Percentiles rank a stretch among this genome's conserved stretches.
These are phyloP conservation scores for Fusarium goolgardi DNA, from an alignment of 2,329 filamentous ascomycete species.

Conservation along the genomic window DNA sequence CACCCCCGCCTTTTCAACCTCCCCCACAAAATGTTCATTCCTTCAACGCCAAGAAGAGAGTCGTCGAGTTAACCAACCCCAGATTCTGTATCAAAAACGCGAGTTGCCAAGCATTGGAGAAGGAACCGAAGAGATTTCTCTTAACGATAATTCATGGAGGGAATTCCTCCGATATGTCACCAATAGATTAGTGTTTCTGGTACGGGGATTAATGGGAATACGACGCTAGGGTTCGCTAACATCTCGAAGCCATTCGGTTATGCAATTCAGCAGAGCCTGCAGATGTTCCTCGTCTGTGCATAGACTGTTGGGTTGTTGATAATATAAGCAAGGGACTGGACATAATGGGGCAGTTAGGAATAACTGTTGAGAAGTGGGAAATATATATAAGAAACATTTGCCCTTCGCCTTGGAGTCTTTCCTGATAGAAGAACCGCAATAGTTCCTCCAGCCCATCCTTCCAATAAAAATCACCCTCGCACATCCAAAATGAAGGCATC, in stretches of 20 bases:
- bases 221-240: too few relatives aligned
- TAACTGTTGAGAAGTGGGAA: background rate
- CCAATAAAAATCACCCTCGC: background rate
- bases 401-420: background rate
- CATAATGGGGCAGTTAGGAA: too few relatives aligned
- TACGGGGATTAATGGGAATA: background rate
- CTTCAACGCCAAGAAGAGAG: background rate
- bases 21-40: conserved; percentile 10
- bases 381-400: background rate
- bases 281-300: background rate
- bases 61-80: background rate
- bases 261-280: background rate
- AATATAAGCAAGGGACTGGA: background rate
- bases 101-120: conserved; percentile 2
- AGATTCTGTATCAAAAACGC: background rate
- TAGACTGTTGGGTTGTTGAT: background rate
- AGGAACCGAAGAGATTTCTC: background rate
- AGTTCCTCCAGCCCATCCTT: too few relatives aligned
- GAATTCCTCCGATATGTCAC: background rate
- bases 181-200: background rate
- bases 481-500: conserved; percentile 40
- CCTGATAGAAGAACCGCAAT: background rate
- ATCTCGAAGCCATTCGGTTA: background rate
- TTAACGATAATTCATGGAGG: conserved; percentile 19
- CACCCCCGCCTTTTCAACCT: conserved; percentile 17